phyloP scores from a whole-genome alignment of 75 land plant species.

The Gnetum montanum region DNA sequence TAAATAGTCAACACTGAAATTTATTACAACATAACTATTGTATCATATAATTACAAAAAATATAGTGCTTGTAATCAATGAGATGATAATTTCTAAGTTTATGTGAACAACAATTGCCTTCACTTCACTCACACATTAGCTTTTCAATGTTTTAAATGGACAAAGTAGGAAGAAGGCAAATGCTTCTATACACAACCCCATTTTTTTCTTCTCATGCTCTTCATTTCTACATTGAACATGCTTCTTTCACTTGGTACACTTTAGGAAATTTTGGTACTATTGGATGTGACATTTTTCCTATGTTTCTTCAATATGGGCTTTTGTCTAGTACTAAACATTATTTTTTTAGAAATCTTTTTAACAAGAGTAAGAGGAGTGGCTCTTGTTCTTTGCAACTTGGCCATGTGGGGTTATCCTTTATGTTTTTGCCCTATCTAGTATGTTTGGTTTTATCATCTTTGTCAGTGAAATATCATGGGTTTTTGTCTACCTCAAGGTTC shows the following conservation, averaged over 20 bases:
- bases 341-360: slow-evolving; percentile 30
- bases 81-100: too few species aligned
- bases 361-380: slow-evolving; percentile 22
- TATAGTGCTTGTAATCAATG: too few species aligned
- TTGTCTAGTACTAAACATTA: slow-evolving; percentile 23
- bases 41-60: too few species aligned
- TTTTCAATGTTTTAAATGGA: slow-evolving; percentile 40
- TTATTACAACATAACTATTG: too few species aligned
- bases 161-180: slow-evolving; percentile 28
- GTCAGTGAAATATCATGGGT: slow-evolving; percentile 15
- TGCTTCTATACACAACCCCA: slow-evolving; percentile 19
- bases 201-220: slow-evolving; percentile 13
- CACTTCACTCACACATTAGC: slow-evolving; percentile 27
- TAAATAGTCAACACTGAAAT: too few species aligned
- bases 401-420: slow-evolving; percentile 7
- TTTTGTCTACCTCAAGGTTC: slow-evolving; percentile 26
- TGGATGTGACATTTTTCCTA: slow-evolving; percentile 8
- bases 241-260: slow-evolving; percentile 6
- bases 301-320: slow-evolving; percentile 27
- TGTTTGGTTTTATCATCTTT: slow-evolving; percentile 13
- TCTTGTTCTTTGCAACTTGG: slow-evolving; percentile 10
- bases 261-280: slow-evolving; percentile 10
- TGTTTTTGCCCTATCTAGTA: slow-evolving; percentile 12
- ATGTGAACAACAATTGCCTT: too few species aligned
- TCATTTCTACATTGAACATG: not conserved